phyloP scores from a whole-genome alignment of 163 green algal species.

The Smithsoniella earleae region DNA sequence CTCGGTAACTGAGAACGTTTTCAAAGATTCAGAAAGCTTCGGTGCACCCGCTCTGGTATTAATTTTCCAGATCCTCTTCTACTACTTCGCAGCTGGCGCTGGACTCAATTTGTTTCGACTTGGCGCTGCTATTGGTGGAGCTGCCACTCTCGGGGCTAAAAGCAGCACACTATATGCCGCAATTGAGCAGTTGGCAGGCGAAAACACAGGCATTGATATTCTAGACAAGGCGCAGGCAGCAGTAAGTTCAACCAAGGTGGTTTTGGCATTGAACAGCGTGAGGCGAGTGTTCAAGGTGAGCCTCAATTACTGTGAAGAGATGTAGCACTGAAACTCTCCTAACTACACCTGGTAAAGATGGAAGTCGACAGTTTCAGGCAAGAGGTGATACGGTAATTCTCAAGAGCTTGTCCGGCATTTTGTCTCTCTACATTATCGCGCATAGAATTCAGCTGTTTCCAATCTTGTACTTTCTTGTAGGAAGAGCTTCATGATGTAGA shows the following conservation, averaged over 20 bases:
- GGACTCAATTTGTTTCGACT: constrained; percentile 38
- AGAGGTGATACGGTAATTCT: no score
- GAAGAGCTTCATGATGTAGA: constrained; percentile 29
- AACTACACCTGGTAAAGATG: no score
- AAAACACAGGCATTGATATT: constrained; percentile 34
- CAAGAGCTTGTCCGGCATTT: no score
- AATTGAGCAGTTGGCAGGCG: constrained; percentile 32
- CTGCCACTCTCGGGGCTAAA: constrained; percentile 36
- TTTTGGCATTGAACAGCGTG: constrained; percentile 38
- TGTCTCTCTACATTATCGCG: no score
- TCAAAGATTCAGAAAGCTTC: background rate
- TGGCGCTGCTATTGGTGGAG: constrained; percentile 31
- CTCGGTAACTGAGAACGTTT: background rate
- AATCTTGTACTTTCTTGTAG: background rate
- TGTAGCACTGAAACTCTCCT: no score
- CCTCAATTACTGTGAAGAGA: no score
- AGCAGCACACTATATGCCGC: constrained; percentile 37
- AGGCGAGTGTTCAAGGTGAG: constrained; percentile 38
- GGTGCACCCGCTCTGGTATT: background rate
- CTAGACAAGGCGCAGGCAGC: constrained; percentile 37
- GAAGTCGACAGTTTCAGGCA: no score
- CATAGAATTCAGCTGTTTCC: no score
- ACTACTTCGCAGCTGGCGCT: constrained; percentile 35
- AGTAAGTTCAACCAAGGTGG: constrained; percentile 39
- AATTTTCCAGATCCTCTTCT: constrained; percentile 3